phyloP scores from a whole-genome alignment of 2,329 filamentous ascomycete species.

The Alternaria sp. region DNA sequence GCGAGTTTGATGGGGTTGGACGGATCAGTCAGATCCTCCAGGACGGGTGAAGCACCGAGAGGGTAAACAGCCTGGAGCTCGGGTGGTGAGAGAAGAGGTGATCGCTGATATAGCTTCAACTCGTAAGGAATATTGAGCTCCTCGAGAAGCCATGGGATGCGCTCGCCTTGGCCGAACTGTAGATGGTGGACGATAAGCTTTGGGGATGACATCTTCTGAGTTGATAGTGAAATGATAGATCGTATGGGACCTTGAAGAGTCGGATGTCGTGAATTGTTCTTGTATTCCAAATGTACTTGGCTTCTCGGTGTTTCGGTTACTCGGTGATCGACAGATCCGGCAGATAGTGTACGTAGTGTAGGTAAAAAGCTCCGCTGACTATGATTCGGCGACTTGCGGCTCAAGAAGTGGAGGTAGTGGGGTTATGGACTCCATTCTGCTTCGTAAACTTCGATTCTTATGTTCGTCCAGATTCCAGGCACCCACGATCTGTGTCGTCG shows the following conservation, averaged over 20 bases:
- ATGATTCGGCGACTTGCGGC: conserved; percentile 7
- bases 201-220: conserved; percentile 27
- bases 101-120: conserved; percentile 57
- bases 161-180: conserved; percentile 67
- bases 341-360: neutral
- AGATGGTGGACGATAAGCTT: conserved; percentile 50
- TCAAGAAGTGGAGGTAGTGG: neutral
- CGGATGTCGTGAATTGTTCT: neutral
- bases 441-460: neutral
- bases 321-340: conserved; percentile 20
- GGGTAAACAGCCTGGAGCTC: conserved; percentile 47
- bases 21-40: conserved; percentile 59
- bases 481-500: neutral
- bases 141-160: conserved; percentile 70
- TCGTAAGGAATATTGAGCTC: conserved; percentile 67
- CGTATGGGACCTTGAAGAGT: neutral
- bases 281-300: conserved; percentile 3
- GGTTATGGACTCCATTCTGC: neutral
- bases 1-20: conserved; percentile 62
- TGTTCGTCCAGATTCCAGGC: neutral
- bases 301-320: conserved; percentile 9
- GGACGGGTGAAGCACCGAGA: conserved; percentile 66
- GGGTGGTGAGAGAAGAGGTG: conserved; percentile 53
- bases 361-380: conserved; percentile 10
- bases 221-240: neutral